These are phyloP conservation scores for Podospora appendiculata DNA, from an alignment of 495 filamentous ascomycete genomes.

Conservation along the genomic window DNA sequence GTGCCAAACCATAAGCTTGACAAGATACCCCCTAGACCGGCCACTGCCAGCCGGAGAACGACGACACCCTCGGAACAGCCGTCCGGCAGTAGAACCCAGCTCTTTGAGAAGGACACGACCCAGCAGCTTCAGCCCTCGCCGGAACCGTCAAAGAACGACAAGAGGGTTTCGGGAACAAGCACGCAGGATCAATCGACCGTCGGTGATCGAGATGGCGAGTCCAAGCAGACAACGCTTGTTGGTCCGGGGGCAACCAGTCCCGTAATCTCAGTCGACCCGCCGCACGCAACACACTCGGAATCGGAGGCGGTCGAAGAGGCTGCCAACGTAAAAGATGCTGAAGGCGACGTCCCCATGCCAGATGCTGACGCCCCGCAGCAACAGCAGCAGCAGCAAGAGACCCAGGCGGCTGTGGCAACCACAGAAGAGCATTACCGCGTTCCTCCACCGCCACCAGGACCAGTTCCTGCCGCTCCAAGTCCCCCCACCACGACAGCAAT, in stretches of 20 bases:
- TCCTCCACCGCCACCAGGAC: conserved; percentile 53
- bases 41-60: conserved; percentile 48
- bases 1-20: conserved; percentile 60
- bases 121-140: conserved; percentile 21
- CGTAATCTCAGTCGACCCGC: conserved; percentile 38
- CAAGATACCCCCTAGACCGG: conserved; percentile 43
- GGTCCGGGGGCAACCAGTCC: conserved; percentile 28
- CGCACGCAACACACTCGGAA: conserved; percentile 15
- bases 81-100: conserved; percentile 40
- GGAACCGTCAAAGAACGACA: conserved; percentile 26
- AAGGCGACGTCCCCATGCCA: conserved; percentile 57
- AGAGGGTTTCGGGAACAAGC: conserved; percentile 35
- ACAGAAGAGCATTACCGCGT: conserved; percentile 36
- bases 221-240: conserved; percentile 38
- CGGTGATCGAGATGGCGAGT: conserved; percentile 35
- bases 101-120: conserved; percentile 36
- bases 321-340: conserved; percentile 31
- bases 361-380: conserved; percentile 36
- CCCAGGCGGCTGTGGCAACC: background rate
- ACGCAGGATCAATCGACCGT: conserved; percentile 36
- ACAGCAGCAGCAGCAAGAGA: background rate
- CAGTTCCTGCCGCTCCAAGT: conserved; percentile 28
- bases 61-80: conserved; percentile 46
- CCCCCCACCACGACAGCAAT: conserved; percentile 13
- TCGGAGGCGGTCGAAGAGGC: conserved; percentile 19